phyloP scores from a whole-genome alignment of 202 grass and related monocot genomes.

The Hordeum pubiflorum region DNA sequence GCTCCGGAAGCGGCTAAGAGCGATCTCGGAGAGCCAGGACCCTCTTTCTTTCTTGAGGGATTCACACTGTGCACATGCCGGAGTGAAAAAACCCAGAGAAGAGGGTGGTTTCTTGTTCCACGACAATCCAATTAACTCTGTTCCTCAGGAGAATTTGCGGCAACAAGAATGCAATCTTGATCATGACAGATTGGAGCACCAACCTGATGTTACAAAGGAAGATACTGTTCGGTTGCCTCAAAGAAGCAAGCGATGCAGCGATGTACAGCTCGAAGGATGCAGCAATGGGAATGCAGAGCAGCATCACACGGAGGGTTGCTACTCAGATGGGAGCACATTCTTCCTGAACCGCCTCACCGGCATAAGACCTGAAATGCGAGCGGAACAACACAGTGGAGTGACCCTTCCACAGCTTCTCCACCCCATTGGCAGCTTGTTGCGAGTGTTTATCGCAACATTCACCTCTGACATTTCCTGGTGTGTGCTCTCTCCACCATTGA shows the following conservation, averaged over 20 bases:
- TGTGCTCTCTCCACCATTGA: not conserved
- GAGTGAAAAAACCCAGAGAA: conserved; percentile 4
- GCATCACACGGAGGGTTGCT: conserved; percentile 7
- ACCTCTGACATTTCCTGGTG: conserved; percentile 82
- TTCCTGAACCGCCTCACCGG: conserved; percentile 56
- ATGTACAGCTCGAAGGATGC: not conserved
- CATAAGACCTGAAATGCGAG: not conserved
- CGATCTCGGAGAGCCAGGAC: conserved; percentile 49
- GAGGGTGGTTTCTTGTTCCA: not conserved
- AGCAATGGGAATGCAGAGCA: not conserved
- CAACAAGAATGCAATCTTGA: conserved; percentile 3
- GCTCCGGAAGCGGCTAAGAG: conserved; percentile 50
- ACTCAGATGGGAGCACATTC: conserved; percentile 74
- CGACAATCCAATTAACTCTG: not conserved
- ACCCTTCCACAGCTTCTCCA: conserved; percentile 75
- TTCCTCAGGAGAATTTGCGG: not conserved
- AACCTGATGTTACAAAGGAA: not conserved
- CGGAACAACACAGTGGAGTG: conserved; percentile 29
- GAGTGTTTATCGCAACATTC: conserved; percentile 77
- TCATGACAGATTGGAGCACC: not conserved
- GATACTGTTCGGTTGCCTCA: not conserved
- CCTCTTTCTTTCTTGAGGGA: conserved; percentile 60
- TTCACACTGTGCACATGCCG: not conserved
- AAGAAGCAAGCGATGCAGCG: not conserved
- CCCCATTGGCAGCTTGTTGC: conserved; percentile 44